Percentiles rank a stretch among this genome's conserved stretches.
Conservation (phyloP, 1,284 basidiomycete species). For the Apiotrichum mycotoxinovorans region DNA sequence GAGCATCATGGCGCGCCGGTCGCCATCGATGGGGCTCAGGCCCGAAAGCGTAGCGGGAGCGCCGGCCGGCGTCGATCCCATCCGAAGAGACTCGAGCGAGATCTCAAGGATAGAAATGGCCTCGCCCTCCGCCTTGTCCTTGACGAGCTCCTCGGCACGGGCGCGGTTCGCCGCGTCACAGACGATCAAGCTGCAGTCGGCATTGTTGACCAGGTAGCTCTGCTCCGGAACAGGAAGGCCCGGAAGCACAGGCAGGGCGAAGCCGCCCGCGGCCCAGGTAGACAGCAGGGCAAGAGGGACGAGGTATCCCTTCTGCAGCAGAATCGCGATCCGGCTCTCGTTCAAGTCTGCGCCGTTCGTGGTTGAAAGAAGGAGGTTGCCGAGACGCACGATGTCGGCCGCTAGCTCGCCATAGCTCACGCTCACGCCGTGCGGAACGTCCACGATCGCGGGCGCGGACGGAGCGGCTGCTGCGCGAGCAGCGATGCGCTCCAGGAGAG, state of each 20-base stretch:
- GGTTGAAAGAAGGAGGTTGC: background rate
- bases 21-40: constrained; percentile 20
- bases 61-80: background rate
- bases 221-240: constrained; percentile 41
- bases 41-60: background rate
- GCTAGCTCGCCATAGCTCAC: constrained; percentile 22
- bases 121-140: constrained; percentile 14
- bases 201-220: constrained; percentile 36
- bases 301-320: constrained; percentile 33
- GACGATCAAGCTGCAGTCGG: constrained; percentile 31
- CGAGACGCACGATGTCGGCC: constrained; percentile 22
- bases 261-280: constrained; percentile 34
- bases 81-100: constrained; percentile 4
- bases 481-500: constrained; percentile 23
- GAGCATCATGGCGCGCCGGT: constrained; percentile 42
- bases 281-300: constrained; percentile 27
- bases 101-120: constrained; percentile 12
- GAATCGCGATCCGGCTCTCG: constrained; percentile 26
- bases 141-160: constrained; percentile 31
- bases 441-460: constrained; percentile 24
- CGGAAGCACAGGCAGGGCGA: constrained; percentile 39
- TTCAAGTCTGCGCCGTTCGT: background rate
- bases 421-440: constrained; percentile 10
- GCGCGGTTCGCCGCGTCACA: constrained; percentile 25
- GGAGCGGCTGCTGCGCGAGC: constrained; percentile 14